Percentiles rank a stretch among this genome's conserved stretches.
Evolutionary conservation across 169 alveolate species (phyloP).

Genomic region (Fabrea salina): DNA sequence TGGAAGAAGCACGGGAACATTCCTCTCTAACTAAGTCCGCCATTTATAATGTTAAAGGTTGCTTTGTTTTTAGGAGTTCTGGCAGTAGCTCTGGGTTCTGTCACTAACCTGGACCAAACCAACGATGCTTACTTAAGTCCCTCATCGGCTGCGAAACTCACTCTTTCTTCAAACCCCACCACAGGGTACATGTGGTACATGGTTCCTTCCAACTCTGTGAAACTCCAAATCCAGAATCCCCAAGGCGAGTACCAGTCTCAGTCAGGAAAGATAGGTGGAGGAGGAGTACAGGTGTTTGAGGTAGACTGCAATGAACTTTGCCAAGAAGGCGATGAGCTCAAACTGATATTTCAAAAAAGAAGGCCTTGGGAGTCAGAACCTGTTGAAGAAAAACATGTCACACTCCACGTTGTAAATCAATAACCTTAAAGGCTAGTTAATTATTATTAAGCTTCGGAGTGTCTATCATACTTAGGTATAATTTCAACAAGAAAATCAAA

Average conservation of each 20-base stretch:
- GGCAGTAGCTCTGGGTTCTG: too few species aligned
- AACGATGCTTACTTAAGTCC: too few species aligned
- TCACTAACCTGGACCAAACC: too few species aligned
- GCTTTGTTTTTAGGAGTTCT: too few species aligned
- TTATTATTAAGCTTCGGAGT: too few species aligned
- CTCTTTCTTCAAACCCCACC: not conserved
- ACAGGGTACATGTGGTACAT: not conserved
- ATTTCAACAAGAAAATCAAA: conserved; percentile 91
- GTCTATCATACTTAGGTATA: not conserved
- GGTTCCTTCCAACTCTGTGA: not conserved
- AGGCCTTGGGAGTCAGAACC: conserved; percentile 18
- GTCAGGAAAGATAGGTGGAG: not conserved
- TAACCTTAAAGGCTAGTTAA: too few species aligned
- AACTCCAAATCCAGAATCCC: not conserved
- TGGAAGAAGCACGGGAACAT: conserved; percentile 49
- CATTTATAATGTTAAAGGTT: too few species aligned
- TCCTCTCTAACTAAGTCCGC: conserved; percentile 39
- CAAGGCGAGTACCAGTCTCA: not conserved
- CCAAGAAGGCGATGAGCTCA: not conserved
- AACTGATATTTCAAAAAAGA: not conserved
- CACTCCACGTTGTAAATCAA: too few species aligned
- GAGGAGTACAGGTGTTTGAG: not conserved
- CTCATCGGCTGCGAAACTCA: too few species aligned
- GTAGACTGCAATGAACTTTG: not conserved
- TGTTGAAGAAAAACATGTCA: not conserved